Evolutionary conservation across 495 filamentous ascomycete genomes (phyloP).

Genomic region (Penicillium paradoxum): DNA sequence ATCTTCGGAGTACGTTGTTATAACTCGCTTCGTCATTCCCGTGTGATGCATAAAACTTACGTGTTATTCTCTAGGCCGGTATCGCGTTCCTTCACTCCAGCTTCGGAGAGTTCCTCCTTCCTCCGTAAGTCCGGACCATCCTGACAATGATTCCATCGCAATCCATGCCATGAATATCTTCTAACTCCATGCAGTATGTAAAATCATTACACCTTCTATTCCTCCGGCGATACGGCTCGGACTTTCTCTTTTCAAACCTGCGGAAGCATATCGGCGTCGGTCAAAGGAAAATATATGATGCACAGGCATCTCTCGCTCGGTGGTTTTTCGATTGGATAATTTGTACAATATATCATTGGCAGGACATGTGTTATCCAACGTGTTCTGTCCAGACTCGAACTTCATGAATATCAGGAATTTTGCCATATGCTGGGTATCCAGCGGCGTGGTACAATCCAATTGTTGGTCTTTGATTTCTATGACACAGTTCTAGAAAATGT

Average conservation of each 20-base stretch:
- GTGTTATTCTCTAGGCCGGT: conserved; percentile 48
- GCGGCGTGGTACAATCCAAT: background rate
- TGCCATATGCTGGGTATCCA: background rate
- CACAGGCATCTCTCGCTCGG: conserved; percentile 14
- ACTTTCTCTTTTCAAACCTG: conserved; percentile 5
- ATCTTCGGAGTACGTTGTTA: conserved; percentile 62
- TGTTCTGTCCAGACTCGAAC: conserved; percentile 8
- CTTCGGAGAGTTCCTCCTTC: conserved; percentile 68
- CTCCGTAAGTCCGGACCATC: conserved; percentile 52
- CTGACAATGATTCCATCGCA: background rate
- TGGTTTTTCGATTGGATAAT: conserved; percentile 14
- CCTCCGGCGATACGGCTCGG: conserved; percentile 9
- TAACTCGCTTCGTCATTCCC: background rate
- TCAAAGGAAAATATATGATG: conserved; percentile 12
- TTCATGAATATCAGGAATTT: conserved; percentile 24
- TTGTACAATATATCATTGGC: conserved; percentile 27
- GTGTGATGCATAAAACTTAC: conserved; percentile 16
- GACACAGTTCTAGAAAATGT: too few species aligned
- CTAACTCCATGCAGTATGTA: conserved; percentile 23
- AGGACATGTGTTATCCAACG: conserved; percentile 5
- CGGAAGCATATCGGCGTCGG: conserved; percentile 25
- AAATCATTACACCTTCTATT: conserved; percentile 10
- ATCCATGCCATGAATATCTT: background rate
- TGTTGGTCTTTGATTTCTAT: background rate
- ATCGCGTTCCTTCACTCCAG: conserved; percentile 70